phyloP scores from a whole-genome alignment of 495 filamentous ascomycete species.

The Neurospora sp. region DNA sequence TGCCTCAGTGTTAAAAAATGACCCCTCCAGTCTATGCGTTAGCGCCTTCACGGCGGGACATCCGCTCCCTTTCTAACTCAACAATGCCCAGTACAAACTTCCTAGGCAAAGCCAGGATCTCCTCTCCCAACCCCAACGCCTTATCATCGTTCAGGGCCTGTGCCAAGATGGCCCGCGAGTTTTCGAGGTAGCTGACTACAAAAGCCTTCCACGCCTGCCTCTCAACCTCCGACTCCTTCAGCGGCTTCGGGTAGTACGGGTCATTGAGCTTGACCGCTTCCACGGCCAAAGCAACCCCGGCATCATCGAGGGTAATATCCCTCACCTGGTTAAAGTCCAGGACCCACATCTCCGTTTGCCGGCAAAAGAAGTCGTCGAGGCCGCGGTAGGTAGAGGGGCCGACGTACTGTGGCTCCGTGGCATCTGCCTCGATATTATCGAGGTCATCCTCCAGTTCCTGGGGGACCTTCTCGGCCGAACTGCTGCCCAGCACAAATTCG shows the following conservation, averaged over 20 bases:
- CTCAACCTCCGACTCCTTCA: not conserved
- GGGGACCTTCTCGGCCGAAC: not conserved
- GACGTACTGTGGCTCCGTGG: not conserved
- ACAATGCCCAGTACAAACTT: slow-evolving; percentile 1
- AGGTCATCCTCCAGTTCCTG: not conserved
- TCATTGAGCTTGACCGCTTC: slow-evolving; percentile 14
- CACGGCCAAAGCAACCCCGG: slow-evolving; percentile 14
- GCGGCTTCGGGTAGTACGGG: slow-evolving; percentile 16
- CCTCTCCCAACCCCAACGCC: not conserved
- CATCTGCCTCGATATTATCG: not conserved
- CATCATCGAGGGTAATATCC: slow-evolving; percentile 14
- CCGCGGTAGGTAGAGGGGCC: not conserved
- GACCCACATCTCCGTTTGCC: slow-evolving; percentile 13
- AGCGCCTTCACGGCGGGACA: not conserved
- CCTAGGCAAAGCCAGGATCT: not conserved
- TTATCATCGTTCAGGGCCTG: not conserved
- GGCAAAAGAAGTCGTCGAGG: slow-evolving; percentile 7
- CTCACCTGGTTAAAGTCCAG: slow-evolving; percentile 22
- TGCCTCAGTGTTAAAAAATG: not conserved
- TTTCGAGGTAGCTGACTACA: not conserved
- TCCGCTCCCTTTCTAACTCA: not conserved
- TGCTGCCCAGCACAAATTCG: slow-evolving; percentile 12
- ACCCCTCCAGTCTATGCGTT: not conserved
- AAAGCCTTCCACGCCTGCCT: not conserved
- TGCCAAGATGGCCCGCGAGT: not conserved